Percentiles rank a stretch among this genome's conserved stretches.
Conservation (phyloP, 192 early-diverging fungal species). For the Rhizoclosmatium sp. region DNA sequence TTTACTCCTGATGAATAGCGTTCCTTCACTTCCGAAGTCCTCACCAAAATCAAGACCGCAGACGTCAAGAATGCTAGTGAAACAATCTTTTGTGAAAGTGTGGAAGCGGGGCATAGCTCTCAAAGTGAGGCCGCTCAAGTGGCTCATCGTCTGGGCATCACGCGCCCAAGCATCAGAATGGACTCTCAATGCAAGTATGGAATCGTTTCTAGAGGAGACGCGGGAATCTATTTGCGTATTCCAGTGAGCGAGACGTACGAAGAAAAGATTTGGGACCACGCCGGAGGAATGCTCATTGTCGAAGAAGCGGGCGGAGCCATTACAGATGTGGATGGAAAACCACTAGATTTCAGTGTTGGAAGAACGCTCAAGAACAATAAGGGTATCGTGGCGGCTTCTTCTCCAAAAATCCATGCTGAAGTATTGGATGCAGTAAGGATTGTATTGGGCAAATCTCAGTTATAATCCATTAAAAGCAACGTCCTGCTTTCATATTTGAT, state of each 20-base stretch:
- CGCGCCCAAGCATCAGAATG: conserved; percentile 82
- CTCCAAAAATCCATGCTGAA: conserved; percentile 70
- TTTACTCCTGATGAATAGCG: conserved; percentile 39
- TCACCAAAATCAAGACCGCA: conserved; percentile 70
- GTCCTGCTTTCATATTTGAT: no score
- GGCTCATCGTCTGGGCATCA: conserved; percentile 77
- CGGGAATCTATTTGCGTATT: conserved; percentile 89
- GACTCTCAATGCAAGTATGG: conserved; percentile 99
- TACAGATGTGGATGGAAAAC: conserved; percentile 81
- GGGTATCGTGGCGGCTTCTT: conserved; percentile 83
- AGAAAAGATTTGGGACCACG: conserved; percentile 99
- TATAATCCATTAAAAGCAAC: no score
- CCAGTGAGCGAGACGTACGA: conserved; percentile 81
- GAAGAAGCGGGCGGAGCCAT: conserved; percentile 93
- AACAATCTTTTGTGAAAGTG: conserved; percentile 94
- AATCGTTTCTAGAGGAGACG: conserved; percentile 89
- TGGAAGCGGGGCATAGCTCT: conserved; percentile 89
- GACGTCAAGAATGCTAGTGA: conserved; percentile 59
- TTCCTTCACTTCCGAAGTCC: conserved; percentile 55
- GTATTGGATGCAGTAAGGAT: conserved; percentile 78
- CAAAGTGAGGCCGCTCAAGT: conserved; percentile 84
- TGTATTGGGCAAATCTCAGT: conserved; percentile 1
- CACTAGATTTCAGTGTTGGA: conserved; percentile 89
- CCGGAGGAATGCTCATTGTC: conserved; percentile 88
- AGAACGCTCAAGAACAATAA: conserved; percentile 83